Conservation (phyloP, 371 early-diverging fungal species). For the Mucor indicus region DNA sequence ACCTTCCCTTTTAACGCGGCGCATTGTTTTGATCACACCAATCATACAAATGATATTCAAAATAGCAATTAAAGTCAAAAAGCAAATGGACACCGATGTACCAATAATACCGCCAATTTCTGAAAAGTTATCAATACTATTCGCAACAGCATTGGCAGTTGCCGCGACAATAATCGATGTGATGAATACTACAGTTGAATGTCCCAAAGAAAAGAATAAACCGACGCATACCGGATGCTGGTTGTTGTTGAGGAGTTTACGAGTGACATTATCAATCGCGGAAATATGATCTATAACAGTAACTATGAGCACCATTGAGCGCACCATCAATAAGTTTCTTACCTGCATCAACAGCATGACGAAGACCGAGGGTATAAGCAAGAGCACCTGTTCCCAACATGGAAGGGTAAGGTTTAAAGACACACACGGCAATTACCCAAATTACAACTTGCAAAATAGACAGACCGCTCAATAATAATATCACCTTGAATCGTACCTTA, state of each 20-base stretch:
- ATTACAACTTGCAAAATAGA: constrained; percentile 33
- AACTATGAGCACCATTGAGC: no score
- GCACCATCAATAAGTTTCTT: neutral
- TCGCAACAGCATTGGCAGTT: constrained; percentile 48
- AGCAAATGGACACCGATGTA: constrained; percentile 54
- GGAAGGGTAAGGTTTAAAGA: constrained; percentile 38
- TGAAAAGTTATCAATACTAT: constrained; percentile 45
- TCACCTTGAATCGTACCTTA: constrained; percentile 27
- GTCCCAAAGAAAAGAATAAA: constrained; percentile 66
- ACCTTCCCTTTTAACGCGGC: constrained; percentile 37
- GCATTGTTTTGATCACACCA: constrained; percentile 37
- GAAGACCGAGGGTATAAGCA: constrained; percentile 65
- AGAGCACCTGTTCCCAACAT: constrained; percentile 51
- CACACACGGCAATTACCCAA: constrained; percentile 41
- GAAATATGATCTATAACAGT: constrained; percentile 58
- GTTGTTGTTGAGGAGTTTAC: constrained; percentile 50
- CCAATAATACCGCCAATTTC: constrained; percentile 57
- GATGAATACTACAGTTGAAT: constrained; percentile 65
- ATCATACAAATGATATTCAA: constrained; percentile 52
- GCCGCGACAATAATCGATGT: constrained; percentile 52
- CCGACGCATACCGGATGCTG: constrained; percentile 59
- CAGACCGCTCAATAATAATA: constrained; percentile 26
- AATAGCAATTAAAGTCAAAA: constrained; percentile 57
- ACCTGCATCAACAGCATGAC: constrained; percentile 71
- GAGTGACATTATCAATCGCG: constrained; percentile 72